These are phyloP conservation scores for Schizothecium vesticola DNA, from an alignment of 495 filamentous ascomycete genomes.

Conservation along the genomic window DNA sequence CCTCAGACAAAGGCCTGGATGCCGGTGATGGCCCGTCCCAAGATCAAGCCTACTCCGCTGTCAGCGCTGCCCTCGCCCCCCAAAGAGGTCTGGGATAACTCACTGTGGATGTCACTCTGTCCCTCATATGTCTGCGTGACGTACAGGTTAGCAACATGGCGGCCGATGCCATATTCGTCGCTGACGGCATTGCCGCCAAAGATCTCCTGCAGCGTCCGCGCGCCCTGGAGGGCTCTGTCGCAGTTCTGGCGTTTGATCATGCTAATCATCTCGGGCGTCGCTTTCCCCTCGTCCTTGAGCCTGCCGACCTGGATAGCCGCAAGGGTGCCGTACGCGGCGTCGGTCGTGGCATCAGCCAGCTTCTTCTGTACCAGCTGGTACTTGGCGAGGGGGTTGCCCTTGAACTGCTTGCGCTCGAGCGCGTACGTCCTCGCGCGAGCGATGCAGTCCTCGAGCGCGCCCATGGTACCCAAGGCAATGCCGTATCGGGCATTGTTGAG, in stretches of 20 bases:
- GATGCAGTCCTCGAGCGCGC: slow-evolving; percentile 89
- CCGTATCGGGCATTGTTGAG: slow-evolving; percentile 89
- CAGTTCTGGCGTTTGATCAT: slow-evolving; percentile 99
- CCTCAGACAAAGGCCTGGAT: slow-evolving; percentile 47
- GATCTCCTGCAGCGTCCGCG: slow-evolving; percentile 81
- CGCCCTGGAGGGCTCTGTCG: slow-evolving; percentile 77
- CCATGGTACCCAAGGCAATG: slow-evolving; percentile 90
- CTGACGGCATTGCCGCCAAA: slow-evolving; percentile 97
- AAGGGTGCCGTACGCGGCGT: slow-evolving; percentile 81
- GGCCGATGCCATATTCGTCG: slow-evolving; percentile 90
- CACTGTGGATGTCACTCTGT: slow-evolving; percentile 92
- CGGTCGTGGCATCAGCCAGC: slow-evolving; percentile 83
- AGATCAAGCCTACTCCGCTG: slow-evolving; percentile 46
- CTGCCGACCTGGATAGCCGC: slow-evolving; percentile 86
- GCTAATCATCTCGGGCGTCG: slow-evolving; percentile 92
- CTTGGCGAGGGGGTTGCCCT: slow-evolving; percentile 89
- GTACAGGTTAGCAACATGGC: slow-evolving; percentile 94
- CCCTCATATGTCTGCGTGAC: slow-evolving; percentile 98
- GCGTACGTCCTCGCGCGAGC: slow-evolving; percentile 75
- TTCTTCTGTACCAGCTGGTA: slow-evolving; percentile 99
- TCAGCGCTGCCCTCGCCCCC: slow-evolving; percentile 3
- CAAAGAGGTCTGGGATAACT: slow-evolving; percentile 33
- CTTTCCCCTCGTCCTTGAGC: slow-evolving; percentile 84
- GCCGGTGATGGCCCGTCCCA: slow-evolving; percentile 58
- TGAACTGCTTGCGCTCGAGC: slow-evolving; percentile 92